A percentile compares a stretch with the other conserved stretches of the same genome.
phyloP scores from a whole-genome alignment of 768 basidiomycete species.

The Phylloporus sp. region DNA sequence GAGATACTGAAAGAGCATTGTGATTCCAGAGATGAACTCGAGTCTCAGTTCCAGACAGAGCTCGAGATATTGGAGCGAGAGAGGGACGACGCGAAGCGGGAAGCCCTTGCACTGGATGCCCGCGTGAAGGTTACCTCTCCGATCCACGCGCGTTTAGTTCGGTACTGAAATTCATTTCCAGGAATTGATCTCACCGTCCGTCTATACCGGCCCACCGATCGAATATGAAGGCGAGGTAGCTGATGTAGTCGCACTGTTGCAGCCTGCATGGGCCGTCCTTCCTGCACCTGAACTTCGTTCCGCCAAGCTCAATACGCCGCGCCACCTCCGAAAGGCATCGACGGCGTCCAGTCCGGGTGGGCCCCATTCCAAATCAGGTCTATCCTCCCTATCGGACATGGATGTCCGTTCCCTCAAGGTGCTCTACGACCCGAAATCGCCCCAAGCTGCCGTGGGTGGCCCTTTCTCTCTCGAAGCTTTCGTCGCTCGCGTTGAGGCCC shows the following conservation, averaged over 20 bases:
- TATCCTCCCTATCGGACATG: conserved; percentile 68
- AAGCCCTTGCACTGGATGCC: conserved; percentile 36
- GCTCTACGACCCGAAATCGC: conserved; percentile 52
- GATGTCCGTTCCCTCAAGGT: conserved; percentile 83
- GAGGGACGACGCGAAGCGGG: conserved; percentile 44
- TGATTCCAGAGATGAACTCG: conserved; percentile 40
- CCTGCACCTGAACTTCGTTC: conserved; percentile 83
- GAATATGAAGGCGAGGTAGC: conserved; percentile 42
- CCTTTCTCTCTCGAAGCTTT: conserved; percentile 73
- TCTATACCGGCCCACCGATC: conserved; percentile 25
- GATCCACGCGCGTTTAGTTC: background rate
- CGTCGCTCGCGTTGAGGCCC: conserved; percentile 67
- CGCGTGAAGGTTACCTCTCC: conserved; percentile 33
- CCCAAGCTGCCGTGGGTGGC: conserved; percentile 28
- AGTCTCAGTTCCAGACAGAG: conserved; percentile 52
- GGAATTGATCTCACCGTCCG: conserved; percentile 22
- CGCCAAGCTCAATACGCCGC: conserved; percentile 48
- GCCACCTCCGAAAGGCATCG: conserved; percentile 45
- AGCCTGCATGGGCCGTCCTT: conserved; percentile 73
- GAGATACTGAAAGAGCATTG: conserved; percentile 39
- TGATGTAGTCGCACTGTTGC: conserved; percentile 56
- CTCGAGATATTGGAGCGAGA: conserved; percentile 51
- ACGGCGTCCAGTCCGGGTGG: conserved; percentile 36
- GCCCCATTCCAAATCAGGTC: conserved; percentile 25
- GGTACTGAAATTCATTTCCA: conserved; percentile 13